Evolutionary conservation across 345 rosid genomes (phyloP).

Genomic region (Eucalyptus regnans): DNA sequence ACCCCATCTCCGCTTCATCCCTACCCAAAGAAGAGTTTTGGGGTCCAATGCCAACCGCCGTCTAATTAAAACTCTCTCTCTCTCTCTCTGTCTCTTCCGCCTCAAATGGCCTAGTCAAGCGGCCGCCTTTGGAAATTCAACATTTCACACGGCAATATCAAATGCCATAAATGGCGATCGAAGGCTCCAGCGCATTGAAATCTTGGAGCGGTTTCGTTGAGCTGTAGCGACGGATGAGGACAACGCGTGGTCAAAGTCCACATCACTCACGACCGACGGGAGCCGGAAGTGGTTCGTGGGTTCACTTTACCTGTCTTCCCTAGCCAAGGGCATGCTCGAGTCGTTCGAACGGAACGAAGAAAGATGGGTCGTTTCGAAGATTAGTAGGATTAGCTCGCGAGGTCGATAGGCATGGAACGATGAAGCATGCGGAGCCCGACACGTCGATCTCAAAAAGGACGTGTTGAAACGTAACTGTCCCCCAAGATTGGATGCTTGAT

Average conservation of each 20-base stretch:
- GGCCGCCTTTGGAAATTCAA: not conserved
- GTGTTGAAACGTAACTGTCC: not conserved
- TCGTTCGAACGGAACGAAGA: not conserved
- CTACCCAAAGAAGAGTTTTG: not conserved
- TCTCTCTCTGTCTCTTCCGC: not conserved
- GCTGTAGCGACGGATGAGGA: not conserved
- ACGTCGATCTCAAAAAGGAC: not conserved
- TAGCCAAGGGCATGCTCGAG: not conserved
- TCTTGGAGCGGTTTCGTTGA: not conserved
- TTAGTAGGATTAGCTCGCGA: not conserved
- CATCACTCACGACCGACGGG: not conserved
- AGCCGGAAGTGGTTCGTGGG: not conserved
- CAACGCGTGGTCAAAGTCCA: not conserved
- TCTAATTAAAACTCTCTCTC: not conserved
- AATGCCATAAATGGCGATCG: not conserved
- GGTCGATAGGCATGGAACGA: not conserved
- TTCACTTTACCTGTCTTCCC: not conserved
- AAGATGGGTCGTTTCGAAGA: not conserved
- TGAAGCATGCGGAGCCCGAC: not conserved
- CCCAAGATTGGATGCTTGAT: not conserved
- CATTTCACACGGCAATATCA: not conserved
- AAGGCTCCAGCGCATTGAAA: not conserved
- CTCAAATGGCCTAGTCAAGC: not conserved
- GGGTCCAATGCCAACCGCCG: not conserved
- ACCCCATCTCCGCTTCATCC: not conserved